Base-by-base conservation (phyloP, 2,329 filamentous ascomycete genomes). In the Monosporascus cannonballus region DNA sequence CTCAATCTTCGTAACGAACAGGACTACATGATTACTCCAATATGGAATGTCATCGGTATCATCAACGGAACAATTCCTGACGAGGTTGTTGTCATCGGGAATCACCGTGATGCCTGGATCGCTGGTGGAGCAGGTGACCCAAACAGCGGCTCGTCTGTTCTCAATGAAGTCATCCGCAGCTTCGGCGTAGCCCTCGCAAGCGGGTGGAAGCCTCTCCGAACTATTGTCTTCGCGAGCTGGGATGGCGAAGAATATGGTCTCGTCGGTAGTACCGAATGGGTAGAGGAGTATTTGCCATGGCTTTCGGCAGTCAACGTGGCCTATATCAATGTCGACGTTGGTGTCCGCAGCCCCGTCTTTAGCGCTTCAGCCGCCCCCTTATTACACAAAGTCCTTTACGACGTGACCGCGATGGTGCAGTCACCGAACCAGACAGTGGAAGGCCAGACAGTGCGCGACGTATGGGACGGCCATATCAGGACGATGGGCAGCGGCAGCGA, bases 1-100 rank as follows among this genome's bases (percentile, higher is more conserved):
- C 73, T 94, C 51, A 90, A 91, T 64, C 78, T 89, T 41, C 78
- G 80, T 64, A 96, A 93, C 63, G 76, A 90, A 63, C 90, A 95
- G 71, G 83, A 90, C 46, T 94, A 96, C 64, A 83, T 84, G 15
- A 93, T 81, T 1, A 94, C 87, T 0, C 87, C 89, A 4, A 75
- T 93, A 50, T 96, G 91, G 91, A 87, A 99, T 65, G 89, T 94
- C 2, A 93, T 97, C 58, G 93, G 93, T 45, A 77, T 94, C 46
- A 89, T 99, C 67, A 96, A 96, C 62, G 94, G 93, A 9, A 88
- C 87, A 0, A 83, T 94, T 37, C 76, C 84, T 0, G 85, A 96
- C 61, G 91, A 96, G 64, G 90, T 96, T 1, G 77, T 99, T 46
- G 79, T 99, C 3, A 74, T 97, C 34, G 91, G 92, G n/a, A 96